Percentiles rank a stretch among this genome's conserved stretches.
Evolutionary conservation across 139 green algal species (phyloP).

Genomic region (Trebouxia sp.): DNA sequence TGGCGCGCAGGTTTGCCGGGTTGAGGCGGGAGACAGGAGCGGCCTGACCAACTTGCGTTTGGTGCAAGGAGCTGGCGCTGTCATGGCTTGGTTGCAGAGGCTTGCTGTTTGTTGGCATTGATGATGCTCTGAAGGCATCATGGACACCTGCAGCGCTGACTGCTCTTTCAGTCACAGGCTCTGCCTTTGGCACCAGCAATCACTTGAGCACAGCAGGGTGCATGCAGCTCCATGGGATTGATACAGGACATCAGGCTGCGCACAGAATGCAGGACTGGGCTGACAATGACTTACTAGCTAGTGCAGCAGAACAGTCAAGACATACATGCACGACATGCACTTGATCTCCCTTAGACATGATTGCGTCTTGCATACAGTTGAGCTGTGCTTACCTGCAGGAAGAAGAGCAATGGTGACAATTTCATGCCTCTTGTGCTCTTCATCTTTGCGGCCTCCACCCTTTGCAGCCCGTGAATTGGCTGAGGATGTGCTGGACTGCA

Average conservation of each 20-base stretch:
- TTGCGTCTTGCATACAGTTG: too few species aligned
- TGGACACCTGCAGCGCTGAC: not conserved
- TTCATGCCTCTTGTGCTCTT: slow-evolving; percentile 41
- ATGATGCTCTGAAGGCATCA: slow-evolving; percentile 8
- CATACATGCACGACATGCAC: too few species aligned
- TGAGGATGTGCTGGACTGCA: slow-evolving; percentile 20
- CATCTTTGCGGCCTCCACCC: not conserved
- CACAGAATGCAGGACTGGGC: too few species aligned
- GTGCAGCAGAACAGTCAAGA: too few species aligned
- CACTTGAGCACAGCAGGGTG: too few species aligned
- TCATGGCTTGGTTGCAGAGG: not conserved
- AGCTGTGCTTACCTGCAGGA: slow-evolving; percentile 44
- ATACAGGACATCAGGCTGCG: too few species aligned
- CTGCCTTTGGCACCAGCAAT: too few species aligned
- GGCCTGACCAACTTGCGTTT: not conserved
- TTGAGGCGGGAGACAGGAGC: slow-evolving; percentile 3
- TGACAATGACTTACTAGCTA: too few species aligned
- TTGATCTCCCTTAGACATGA: too few species aligned
- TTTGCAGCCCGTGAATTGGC: not conserved
- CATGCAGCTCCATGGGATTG: too few species aligned
- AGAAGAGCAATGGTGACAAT: slow-evolving; percentile 78
- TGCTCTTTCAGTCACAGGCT: not conserved
- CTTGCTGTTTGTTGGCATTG: not conserved
- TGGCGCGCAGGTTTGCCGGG: not conserved
- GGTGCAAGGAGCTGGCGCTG: slow-evolving; percentile 3